phyloP scores from a whole-genome alignment of 192 early-diverging fungal species.

The Coemansia sp. region DNA sequence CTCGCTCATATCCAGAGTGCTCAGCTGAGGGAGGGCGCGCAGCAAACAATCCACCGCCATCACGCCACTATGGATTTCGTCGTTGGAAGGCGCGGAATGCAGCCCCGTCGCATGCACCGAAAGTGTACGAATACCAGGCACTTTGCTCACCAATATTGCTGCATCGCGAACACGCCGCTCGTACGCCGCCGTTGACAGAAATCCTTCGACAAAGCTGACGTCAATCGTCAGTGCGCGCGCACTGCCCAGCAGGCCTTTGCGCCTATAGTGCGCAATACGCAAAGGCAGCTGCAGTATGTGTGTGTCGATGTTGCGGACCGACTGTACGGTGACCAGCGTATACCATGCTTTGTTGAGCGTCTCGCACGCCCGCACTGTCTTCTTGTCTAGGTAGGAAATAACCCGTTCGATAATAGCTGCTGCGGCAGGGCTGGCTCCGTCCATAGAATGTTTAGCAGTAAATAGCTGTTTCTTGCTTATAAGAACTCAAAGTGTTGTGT shows the following conservation, averaged over 20 bases:
- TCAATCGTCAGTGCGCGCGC: constrained; percentile 45
- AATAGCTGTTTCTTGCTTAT: not conserved
- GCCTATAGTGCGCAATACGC: constrained; percentile 41
- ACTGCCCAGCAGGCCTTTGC: constrained; percentile 32
- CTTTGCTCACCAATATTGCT: constrained; percentile 6
- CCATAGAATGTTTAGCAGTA: constrained; percentile 24
- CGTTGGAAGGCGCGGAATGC: constrained; percentile 30
- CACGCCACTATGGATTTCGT: constrained; percentile 34
- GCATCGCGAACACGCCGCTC: constrained; percentile 44
- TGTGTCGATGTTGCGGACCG: constrained; percentile 44
- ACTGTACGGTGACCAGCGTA: constrained; percentile 31
- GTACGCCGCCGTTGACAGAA: constrained; percentile 39
- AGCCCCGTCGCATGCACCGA: constrained; percentile 37
- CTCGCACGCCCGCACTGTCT: constrained; percentile 27
- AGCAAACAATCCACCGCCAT: constrained; percentile 32
- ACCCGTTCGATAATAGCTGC: constrained; percentile 41
- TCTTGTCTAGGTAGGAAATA: constrained; percentile 36
- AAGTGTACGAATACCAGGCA: constrained; percentile 22
- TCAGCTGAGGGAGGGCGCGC: constrained; percentile 25
- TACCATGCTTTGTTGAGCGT: constrained; percentile 43
- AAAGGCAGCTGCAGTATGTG: constrained; percentile 44
- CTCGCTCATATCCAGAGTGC: constrained; percentile 45
- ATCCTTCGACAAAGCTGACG: constrained; percentile 46
- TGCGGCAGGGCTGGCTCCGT: constrained; percentile 40
- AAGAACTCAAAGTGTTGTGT: not conserved